phyloP scores from a whole-genome alignment of 1,139 yeast species.

The Suhomyces guaymorum region DNA sequence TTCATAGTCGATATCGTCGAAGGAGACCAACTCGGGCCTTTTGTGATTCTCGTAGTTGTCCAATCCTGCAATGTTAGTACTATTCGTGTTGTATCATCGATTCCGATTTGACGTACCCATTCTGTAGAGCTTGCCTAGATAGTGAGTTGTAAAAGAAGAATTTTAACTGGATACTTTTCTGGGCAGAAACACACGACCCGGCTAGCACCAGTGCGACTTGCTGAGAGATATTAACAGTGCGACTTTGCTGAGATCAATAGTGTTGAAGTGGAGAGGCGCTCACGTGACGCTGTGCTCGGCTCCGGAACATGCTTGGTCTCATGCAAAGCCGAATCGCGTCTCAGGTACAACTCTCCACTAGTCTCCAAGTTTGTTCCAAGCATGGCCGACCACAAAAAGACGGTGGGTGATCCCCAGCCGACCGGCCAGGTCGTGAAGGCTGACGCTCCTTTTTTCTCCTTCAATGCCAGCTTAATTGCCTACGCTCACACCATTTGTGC shows the following conservation, averaged over 20 bases:
- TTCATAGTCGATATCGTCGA: conserved; percentile 78
- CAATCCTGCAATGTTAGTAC: conserved; percentile 30
- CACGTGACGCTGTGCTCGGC: too few species aligned
- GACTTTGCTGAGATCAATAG: too few species aligned
- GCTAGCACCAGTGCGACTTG: neutral
- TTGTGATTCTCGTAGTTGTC: conserved; percentile 51
- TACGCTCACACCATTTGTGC: conserved; percentile 74
- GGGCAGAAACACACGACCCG: conserved; percentile 10
- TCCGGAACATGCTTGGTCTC: too few species aligned
- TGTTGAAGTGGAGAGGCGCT: too few species aligned
- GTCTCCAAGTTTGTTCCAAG: too few species aligned
- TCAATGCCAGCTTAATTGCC: conserved; percentile 68
- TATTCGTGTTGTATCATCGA: neutral
- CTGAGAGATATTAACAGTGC: too few species aligned
- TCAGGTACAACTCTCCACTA: too few species aligned
- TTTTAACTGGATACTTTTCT: conserved; percentile 22
- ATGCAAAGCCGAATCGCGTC: too few species aligned
- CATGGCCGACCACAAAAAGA: too few species aligned
- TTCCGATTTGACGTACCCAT: conserved; percentile 9
- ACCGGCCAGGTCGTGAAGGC: neutral
- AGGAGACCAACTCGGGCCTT: conserved; percentile 76
- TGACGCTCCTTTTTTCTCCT: conserved; percentile 17
- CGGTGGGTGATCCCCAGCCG: neutral
- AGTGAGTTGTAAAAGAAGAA: conserved; percentile 19
- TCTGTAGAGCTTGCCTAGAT: conserved; percentile 6